Percentiles rank a stretch among this genome's conserved stretches.
phyloP scores from a whole-genome alignment of 306 rosid genomes.

The Sophora flavescens region DNA sequence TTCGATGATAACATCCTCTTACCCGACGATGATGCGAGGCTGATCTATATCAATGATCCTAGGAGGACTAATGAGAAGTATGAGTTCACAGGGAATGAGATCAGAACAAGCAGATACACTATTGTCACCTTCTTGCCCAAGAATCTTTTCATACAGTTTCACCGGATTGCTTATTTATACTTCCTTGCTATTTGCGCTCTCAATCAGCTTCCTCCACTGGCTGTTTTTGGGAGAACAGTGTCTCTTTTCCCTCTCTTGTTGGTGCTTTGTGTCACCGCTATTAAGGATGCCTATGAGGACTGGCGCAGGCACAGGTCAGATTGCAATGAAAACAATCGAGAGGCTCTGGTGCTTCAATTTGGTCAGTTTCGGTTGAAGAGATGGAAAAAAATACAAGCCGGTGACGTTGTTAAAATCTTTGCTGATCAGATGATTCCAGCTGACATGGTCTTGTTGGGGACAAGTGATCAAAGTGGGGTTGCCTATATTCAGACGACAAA shows the following conservation, averaged over 20 bases:
- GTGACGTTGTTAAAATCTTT: slow-evolving; percentile 68
- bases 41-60: slow-evolving; percentile 73
- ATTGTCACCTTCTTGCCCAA: slow-evolving; percentile 79
- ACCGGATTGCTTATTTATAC: slow-evolving; percentile 83
- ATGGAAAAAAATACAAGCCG: slow-evolving; percentile 75
- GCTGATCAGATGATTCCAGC: slow-evolving; percentile 80
- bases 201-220: slow-evolving; percentile 92
- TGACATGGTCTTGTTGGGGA: slow-evolving; percentile 80
- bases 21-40: slow-evolving; percentile 62
- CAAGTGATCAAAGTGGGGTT: slow-evolving; percentile 83
- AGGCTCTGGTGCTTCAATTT: slow-evolving; percentile 59
- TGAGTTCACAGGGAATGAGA: slow-evolving; percentile 78
- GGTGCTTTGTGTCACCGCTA: slow-evolving; percentile 81
- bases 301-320: slow-evolving; percentile 86
- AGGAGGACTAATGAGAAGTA: slow-evolving; percentile 68
- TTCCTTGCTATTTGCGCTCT: slow-evolving; percentile 89
- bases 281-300: slow-evolving; percentile 93
- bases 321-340: slow-evolving; percentile 72
- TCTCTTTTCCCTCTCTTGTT: slow-evolving; percentile 81
- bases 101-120: slow-evolving; percentile 77
- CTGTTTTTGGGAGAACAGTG: slow-evolving; percentile 84
- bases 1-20: slow-evolving; percentile 51
- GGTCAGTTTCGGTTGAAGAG: slow-evolving; percentile 57
- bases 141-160: slow-evolving; percentile 85
- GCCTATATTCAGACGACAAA: slow-evolving; percentile 91